Conservation (phyloP, 2,329 filamentous ascomycete species). For the Erysiphe pulchra region DNA sequence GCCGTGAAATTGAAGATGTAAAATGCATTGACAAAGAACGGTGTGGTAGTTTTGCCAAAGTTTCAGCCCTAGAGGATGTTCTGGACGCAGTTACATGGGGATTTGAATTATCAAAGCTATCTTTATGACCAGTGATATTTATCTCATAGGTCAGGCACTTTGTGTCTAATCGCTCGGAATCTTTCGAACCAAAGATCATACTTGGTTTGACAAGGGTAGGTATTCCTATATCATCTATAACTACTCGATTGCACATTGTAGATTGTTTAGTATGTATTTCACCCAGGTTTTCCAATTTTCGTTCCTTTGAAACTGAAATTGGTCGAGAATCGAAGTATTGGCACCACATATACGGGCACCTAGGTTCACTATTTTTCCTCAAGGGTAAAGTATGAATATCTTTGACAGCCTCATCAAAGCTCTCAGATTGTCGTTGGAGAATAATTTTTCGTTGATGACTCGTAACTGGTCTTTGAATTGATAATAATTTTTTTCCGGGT, state of each 20-base stretch:
- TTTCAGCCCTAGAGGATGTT: too few relatives aligned
- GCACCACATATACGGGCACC: conserved; percentile 9
- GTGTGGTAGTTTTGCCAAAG: conserved; percentile 18
- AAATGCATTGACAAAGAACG: conserved; percentile 35
- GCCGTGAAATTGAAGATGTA: conserved; percentile 28
- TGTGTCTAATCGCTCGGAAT: conserved; percentile 3
- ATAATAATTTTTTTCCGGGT: conserved; percentile 34
- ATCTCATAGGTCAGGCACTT: conserved; percentile 8
- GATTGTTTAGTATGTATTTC: not conserved
- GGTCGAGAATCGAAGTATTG: conserved; percentile 12
- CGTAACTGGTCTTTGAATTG: conserved; percentile 47
- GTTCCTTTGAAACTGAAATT: conserved; percentile 11
- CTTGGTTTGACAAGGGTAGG: conserved; percentile 13
- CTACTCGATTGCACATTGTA: conserved; percentile 4
- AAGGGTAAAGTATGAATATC: not conserved
- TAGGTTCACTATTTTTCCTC: conserved; percentile 5
- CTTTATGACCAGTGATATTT: conserved; percentile 7
- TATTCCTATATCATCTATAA: conserved; percentile 8
- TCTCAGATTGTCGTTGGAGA: conserved; percentile 24
- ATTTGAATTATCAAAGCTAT: conserved; percentile 10
- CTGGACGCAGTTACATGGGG: conserved; percentile 2
- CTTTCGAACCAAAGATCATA: conserved; percentile 8
- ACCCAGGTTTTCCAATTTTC: not conserved
- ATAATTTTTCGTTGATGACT: conserved; percentile 56
- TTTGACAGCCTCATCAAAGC: conserved; percentile 2